These are phyloP conservation scores for Penicillium daleae DNA, from an alignment of 495 filamentous ascomycete species.

Conservation along the genomic window DNA sequence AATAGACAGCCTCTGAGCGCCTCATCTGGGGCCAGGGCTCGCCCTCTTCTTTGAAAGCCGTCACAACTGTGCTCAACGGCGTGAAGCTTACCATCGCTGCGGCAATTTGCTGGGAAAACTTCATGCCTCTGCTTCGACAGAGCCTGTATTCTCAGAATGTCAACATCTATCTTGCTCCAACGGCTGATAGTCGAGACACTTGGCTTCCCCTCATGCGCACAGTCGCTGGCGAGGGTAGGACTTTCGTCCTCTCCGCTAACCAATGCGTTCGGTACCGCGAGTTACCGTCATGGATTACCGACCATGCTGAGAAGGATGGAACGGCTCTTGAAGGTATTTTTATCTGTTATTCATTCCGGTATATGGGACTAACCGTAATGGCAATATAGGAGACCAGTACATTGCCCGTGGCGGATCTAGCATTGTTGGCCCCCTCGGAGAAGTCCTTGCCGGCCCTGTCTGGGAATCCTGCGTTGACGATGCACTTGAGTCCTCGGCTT, in stretches of 20 bases:
- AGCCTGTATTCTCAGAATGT: constrained; percentile 89
- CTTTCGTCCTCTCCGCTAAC: constrained; percentile 84
- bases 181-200: constrained; percentile 81
- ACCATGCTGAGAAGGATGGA: constrained; percentile 24
- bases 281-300: constrained; percentile 60
- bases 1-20: constrained; percentile 72
- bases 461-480: constrained; percentile 74
- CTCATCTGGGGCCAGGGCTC: constrained; percentile 86
- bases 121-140: constrained; percentile 85
- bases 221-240: constrained; percentile 76
- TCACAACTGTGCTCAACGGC: constrained; percentile 79
- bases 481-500: constrained; percentile 17
- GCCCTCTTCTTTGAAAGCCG: constrained; percentile 75
- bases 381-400: constrained; percentile 11
- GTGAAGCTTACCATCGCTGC: constrained; percentile 77
- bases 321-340: constrained; percentile 16
- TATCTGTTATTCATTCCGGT: not conserved
- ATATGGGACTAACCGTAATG: not conserved
- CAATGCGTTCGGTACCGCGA: constrained; percentile 70
- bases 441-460: constrained; percentile 76
- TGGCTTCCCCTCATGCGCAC: constrained; percentile 89
- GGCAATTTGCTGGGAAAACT: constrained; percentile 97
- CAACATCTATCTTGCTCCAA: constrained; percentile 90
- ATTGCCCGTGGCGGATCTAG: constrained; percentile 73
- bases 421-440: constrained; percentile 78